Percentiles rank a stretch among this genome's conserved stretches.
Conservation (phyloP, 2,329 filamentous ascomycete species). For the Plectosphaerella plurivora region DNA sequence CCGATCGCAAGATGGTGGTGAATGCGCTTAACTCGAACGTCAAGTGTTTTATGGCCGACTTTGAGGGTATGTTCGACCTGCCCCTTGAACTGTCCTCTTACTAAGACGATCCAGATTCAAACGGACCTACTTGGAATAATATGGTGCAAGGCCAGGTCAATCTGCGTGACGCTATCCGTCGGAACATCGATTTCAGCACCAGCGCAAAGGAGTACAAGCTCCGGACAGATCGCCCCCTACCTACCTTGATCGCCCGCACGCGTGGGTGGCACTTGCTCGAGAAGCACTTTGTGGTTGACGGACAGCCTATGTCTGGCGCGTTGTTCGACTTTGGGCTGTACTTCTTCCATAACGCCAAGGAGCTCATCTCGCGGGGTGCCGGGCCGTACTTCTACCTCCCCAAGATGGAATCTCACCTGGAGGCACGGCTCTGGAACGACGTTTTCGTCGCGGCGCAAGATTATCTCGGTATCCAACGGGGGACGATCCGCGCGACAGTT, state of each 20-base stretch:
- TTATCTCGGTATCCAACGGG: slow-evolving; percentile 81
- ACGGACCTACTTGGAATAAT: slow-evolving; percentile 96
- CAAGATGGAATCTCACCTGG: slow-evolving; percentile 97
- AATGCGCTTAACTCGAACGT: slow-evolving; percentile 95
- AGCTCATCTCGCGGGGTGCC: slow-evolving; percentile 76
- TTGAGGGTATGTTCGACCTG: slow-evolving; percentile 64
- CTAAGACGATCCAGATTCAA: slow-evolving; percentile 63
- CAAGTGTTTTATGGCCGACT: slow-evolving; percentile 99
- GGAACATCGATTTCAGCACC: slow-evolving; percentile 93
- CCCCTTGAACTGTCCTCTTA: neutral
- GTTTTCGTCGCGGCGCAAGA: slow-evolving; percentile 95
- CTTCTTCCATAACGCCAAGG: slow-evolving; percentile 96
- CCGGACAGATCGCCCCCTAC: slow-evolving; percentile 77
- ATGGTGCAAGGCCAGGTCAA: slow-evolving; percentile 99
- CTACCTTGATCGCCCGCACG: slow-evolving; percentile 89
- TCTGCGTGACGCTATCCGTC: slow-evolving; percentile 91
- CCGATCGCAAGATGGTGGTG: slow-evolving; percentile 98
- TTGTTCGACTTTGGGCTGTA: slow-evolving; percentile 98
- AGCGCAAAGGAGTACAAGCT: slow-evolving; percentile 97
- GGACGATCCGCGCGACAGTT: slow-evolving; percentile 91
- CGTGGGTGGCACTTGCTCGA: slow-evolving; percentile 98
- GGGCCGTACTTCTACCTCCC: slow-evolving; percentile 98
- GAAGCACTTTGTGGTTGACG: slow-evolving; percentile 95
- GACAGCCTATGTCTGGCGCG: slow-evolving; percentile 85
- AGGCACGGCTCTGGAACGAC: slow-evolving; percentile 97